Evolutionary conservation across 805 yeast species (phyloP).

Genomic region (Brettanomyces custersianus): DNA sequence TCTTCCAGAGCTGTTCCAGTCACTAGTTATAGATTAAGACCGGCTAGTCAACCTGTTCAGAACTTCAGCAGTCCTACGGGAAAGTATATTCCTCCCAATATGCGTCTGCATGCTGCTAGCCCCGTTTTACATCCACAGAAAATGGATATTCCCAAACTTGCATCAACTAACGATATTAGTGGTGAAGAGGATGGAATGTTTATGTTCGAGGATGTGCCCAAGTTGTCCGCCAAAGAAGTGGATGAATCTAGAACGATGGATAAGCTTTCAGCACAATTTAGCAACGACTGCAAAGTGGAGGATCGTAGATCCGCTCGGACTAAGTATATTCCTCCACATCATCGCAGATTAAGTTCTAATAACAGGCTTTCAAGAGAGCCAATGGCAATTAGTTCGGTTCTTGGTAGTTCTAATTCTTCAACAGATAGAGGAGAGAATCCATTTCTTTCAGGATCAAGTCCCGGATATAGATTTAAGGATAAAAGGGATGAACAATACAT

Average conservation of each 20-base stretch:
- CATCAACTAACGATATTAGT: conserved; percentile 16
- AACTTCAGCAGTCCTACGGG: conserved; percentile 24
- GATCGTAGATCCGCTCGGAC: conserved; percentile 14
- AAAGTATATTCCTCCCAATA: conserved; percentile 65
- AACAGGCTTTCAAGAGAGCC: no score
- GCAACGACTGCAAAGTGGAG: conserved; percentile 5
- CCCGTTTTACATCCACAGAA: not conserved
- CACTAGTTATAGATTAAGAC: no score
- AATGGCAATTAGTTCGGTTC: no score
- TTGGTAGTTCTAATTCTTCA: no score
- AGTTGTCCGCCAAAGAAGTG: not conserved
- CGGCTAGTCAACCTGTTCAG: no score
- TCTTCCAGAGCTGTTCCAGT: no score
- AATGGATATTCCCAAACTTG: not conserved
- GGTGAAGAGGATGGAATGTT: conserved; percentile 18
- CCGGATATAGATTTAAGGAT: no score
- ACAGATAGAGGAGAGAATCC: no score
- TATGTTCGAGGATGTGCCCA: conserved; percentile 7
- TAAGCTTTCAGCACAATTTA: not conserved
- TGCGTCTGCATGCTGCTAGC: conserved; percentile 26
- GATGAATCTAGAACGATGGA: not conserved
- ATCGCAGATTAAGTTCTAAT: conserved; percentile 33
- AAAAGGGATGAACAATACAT: no score
- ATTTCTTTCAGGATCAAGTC: no score
- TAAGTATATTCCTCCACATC: conserved; percentile 47